Percentiles rank a stretch among this genome's conserved stretches.
Conservation (phyloP, 345 rosid genomes). For the Durio zibethinus region DNA sequence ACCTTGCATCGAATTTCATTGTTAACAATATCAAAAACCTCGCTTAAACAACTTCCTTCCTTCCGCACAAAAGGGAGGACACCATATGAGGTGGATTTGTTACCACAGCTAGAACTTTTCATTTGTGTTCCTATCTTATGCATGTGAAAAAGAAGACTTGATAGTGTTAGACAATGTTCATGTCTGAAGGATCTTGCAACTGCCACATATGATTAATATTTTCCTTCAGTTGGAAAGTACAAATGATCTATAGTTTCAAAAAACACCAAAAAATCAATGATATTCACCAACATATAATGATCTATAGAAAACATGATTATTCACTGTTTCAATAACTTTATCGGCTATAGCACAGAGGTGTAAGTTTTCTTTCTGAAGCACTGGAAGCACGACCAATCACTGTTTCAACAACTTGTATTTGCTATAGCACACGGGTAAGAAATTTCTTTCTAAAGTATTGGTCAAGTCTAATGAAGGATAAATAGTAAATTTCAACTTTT, state of each 20-base stretch:
- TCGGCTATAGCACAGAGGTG: not conserved
- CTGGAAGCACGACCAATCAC: not conserved
- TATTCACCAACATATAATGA: not conserved
- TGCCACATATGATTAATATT: not conserved
- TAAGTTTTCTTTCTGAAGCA: not conserved
- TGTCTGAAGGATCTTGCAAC: not conserved
- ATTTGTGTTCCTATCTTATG: not conserved
- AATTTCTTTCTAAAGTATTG: not conserved
- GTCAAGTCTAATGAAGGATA: not conserved
- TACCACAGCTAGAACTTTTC: not conserved
- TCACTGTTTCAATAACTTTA: not conserved
- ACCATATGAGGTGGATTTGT: not conserved
- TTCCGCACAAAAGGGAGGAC: not conserved
- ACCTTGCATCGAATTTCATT: not conserved
- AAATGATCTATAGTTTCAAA: not conserved
- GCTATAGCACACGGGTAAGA: not conserved
- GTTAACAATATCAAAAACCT: not conserved
- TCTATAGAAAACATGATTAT: not conserved
- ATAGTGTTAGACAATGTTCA: not conserved
- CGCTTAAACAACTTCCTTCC: not conserved
- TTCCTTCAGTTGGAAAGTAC: not conserved
- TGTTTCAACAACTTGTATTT: not conserved
- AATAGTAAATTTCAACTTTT: not conserved
- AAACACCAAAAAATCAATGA: not conserved
- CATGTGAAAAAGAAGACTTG: not conserved